Conservation (phyloP, 345 rosid genomes). For the Euphorbia peplus region DNA sequence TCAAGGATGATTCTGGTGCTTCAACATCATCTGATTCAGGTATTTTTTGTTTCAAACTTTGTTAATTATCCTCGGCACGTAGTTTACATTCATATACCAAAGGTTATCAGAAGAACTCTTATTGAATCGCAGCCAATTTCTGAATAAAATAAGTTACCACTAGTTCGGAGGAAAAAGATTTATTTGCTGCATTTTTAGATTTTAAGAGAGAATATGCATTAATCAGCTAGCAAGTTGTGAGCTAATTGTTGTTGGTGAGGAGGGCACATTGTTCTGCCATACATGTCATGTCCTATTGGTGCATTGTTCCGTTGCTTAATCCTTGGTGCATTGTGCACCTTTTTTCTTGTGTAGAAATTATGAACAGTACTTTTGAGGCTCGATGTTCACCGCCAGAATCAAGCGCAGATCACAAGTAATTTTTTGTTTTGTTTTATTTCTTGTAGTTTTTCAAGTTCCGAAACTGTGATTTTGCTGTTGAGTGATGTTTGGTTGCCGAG, state of each 20-base stretch:
- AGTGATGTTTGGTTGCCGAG: constrained; percentile 1
- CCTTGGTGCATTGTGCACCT: too few species aligned
- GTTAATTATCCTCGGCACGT: not conserved
- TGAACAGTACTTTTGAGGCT: constrained; percentile 25
- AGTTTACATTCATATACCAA: not conserved
- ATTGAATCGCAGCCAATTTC: not conserved
- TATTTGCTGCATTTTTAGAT: not conserved
- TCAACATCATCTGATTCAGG: constrained; percentile 21
- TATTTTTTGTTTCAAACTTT: not conserved
- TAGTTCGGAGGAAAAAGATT: not conserved
- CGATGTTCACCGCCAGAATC: constrained; percentile 14
- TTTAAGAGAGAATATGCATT: not conserved
- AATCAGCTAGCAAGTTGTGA: not conserved
- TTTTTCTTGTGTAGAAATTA: constrained; percentile 3
- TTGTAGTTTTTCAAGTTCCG: not conserved
- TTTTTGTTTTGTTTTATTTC: not conserved
- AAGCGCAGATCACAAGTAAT: constrained; percentile 24
- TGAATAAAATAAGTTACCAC: not conserved
- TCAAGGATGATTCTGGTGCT: constrained; percentile 15
- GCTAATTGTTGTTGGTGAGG: not conserved
- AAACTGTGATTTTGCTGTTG: not conserved
- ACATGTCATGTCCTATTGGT: too few species aligned
- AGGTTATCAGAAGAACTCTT: not conserved
- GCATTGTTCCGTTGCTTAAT: too few species aligned
- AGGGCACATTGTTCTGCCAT: too few species aligned